Evolutionary conservation across 257 asterid genomes (phyloP).

Genomic region (Rauvolfia tetraphylla): DNA sequence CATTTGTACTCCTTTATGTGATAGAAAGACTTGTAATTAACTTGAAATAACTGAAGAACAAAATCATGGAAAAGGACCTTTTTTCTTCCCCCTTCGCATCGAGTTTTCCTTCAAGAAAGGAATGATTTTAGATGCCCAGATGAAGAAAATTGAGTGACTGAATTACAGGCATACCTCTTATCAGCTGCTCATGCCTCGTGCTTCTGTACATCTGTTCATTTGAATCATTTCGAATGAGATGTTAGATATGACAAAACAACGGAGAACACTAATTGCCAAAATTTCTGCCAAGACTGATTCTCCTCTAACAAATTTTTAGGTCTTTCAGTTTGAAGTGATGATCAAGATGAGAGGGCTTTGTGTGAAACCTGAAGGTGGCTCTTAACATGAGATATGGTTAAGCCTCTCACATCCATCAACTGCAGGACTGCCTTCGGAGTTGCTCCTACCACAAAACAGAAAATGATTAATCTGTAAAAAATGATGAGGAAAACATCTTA

Average conservation of each 20-base stretch:
- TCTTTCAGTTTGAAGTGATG: not conserved
- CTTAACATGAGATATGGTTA: constrained; percentile 71
- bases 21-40: not conserved
- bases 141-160: not conserved
- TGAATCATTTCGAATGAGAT: constrained; percentile 17
- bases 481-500: not conserved
- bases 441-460: constrained; percentile 44
- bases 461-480: too few relatives aligned
- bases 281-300: not conserved
- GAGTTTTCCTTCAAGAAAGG: not conserved
- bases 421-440: constrained; percentile 79
- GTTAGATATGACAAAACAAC: not conserved
- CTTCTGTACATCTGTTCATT: constrained; percentile 73
- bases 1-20: not conserved
- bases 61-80: not conserved
- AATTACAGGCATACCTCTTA: constrained; percentile 42
- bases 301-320: constrained; percentile 4
- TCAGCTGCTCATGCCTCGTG: constrained; percentile 56
- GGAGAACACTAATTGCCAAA: not conserved
- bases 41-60: not conserved
- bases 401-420: constrained; percentile 71
- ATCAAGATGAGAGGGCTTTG: not conserved
- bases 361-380: constrained; percentile 74
- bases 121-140: not conserved
- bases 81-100: not conserved